Evolutionary conservation across 139 green algal species (phyloP), one percentile per base, ranked within the genome.

Genomic region (Coelastrella sp.): DNA sequence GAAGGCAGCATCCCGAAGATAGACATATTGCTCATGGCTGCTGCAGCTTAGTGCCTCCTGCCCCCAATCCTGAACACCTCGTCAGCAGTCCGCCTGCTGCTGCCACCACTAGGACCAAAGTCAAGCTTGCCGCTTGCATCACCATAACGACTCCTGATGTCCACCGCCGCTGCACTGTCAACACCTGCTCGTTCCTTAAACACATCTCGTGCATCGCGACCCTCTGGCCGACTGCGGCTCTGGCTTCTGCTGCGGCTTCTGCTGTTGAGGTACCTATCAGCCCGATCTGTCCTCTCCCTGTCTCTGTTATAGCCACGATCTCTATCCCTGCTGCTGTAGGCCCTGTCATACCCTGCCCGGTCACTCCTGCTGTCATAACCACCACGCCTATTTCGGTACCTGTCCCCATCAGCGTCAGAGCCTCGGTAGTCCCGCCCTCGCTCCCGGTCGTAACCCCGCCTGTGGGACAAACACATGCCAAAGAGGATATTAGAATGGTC

Each of bases 131-230:
- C 87, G 56, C 63, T 91, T 20, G 87, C 87, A 70, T 91, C 87
- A 57, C 87, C 87, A 79, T 91, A 91, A 8, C 79, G 72, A 27
- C 61, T 82, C 7, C 58, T 68, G 20, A 91, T 65, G n/a, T 91
- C 87, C 7, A 7, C 58, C 1, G 59, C 79, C 49, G 49, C 87
- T 9, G 22, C 74, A 22, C 12, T n/a, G 35, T 60, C 87, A 60
- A 25, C 78, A 14, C 22, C 76, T 22, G 78, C 85, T 25, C 35
- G 17, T 12, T 91, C 87, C 35, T 20, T 80, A 0, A 91, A 91
- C 68, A 72, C 92, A 82, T 92, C 90, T 19, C 90, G 66, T 10
- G 90, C 90, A 70, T 92, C 89, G 59, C 84, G 65, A 19, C 90
- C 84, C 75, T 70, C 83, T 24, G 57, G 61, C 7, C 66, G 63